Conservation (phyloP, 179 eudicot genomes). For the Pouteria campechiana region DNA sequence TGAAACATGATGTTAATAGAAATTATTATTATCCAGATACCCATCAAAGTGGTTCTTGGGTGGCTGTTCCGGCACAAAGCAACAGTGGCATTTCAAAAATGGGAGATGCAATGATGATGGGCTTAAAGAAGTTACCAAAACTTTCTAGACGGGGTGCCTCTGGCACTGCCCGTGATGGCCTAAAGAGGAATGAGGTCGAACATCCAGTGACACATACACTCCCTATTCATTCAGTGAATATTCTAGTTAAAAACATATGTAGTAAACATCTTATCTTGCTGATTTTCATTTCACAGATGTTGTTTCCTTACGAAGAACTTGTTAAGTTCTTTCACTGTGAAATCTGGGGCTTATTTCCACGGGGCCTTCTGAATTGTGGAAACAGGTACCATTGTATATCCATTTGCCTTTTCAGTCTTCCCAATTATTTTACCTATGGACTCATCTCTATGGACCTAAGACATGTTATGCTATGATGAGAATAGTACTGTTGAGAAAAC, state of each 20-base stretch:
- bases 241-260: no score
- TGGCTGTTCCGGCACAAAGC: slow-evolving; percentile 21
- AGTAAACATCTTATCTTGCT: not conserved
- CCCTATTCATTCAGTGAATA: no score
- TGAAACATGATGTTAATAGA: slow-evolving; percentile 14
- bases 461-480: no score
- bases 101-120: slow-evolving; percentile 51
- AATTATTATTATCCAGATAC: no score
- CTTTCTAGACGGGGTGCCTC: slow-evolving; percentile 23
- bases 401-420: no score
- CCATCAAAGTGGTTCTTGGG: no score
- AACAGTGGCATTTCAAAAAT: slow-evolving; percentile 32
- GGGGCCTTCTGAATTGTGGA: slow-evolving; percentile 89
- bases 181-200: slow-evolving; percentile 53
- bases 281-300: slow-evolving; percentile 38
- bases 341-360: slow-evolving; percentile 45
- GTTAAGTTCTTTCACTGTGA: slow-evolving; percentile 54
- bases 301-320: slow-evolving; percentile 80
- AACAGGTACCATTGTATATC: slow-evolving; percentile 47
- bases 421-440: no score
- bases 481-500: no score
- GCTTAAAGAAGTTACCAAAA: slow-evolving; percentile 53
- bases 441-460: no score
- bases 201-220: no score
- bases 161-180: slow-evolving; percentile 16